Percentiles rank a stretch among this genome's conserved stretches.
These are phyloP conservation scores for Malassezia psittaci DNA, from an alignment of 1,284 basidiomycete species.

Conservation along the genomic window DNA sequence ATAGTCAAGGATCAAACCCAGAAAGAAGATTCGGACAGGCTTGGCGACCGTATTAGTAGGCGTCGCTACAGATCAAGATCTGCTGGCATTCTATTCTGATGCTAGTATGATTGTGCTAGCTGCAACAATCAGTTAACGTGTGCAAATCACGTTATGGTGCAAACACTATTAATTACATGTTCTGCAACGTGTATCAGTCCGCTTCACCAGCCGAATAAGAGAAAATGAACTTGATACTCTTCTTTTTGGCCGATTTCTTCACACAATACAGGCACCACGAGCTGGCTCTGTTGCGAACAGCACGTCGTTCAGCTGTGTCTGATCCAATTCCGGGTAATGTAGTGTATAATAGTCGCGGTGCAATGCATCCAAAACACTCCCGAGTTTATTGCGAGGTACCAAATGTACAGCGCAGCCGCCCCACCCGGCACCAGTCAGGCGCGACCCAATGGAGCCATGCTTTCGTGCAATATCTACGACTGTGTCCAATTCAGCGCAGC, in stretches of 20 bases:
- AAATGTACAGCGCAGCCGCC: conserved; percentile 43
- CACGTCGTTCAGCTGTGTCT: conserved; percentile 27
- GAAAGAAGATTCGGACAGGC: background rate
- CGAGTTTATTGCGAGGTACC: conserved; percentile 31
- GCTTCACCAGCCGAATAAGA: too few relatives aligned
- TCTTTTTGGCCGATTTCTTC: too few relatives aligned
- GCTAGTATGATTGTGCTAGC: too few relatives aligned
- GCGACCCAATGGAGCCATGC: conserved; percentile 35
- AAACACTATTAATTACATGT: too few relatives aligned
- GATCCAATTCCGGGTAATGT: conserved; percentile 22
- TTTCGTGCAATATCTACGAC: conserved; percentile 33
- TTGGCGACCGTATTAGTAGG: too few relatives aligned
- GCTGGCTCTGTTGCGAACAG: conserved; percentile 41
- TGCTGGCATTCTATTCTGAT: too few relatives aligned
- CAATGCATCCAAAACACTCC: conserved; percentile 27
- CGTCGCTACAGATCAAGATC: too few relatives aligned
- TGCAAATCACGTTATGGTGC: too few relatives aligned
- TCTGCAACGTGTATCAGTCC: too few relatives aligned
- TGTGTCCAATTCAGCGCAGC: conserved; percentile 36
- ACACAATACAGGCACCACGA: conserved; percentile 33
- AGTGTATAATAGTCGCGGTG: conserved; percentile 25
- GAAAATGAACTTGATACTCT: too few relatives aligned
- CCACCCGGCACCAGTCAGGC: conserved; percentile 44
- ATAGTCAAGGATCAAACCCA: background rate
- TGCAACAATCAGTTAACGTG: too few relatives aligned